Base-by-base conservation (phyloP, 2,329 filamentous ascomycete species). In the Pseudophaeomoniella oleicola region DNA sequence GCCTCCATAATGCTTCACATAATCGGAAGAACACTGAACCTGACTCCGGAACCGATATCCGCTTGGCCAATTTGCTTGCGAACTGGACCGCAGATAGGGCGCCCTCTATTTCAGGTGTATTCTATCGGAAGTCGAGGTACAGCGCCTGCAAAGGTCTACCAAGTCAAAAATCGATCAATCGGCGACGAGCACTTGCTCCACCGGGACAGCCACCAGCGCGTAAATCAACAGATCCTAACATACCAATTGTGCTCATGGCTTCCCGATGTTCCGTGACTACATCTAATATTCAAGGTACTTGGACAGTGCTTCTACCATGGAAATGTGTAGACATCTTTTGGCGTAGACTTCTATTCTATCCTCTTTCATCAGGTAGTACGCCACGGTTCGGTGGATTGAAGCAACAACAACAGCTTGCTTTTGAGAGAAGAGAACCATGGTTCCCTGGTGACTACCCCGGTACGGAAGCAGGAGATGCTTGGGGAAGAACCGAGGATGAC, bases 241-340 rank as follows among this genome's bases (percentile, higher is more conserved):
- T 96, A 12, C 90, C 90, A 1, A 59, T 88, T 29, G 63, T 88
- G 2, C 59, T 92, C 4, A 66, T 84, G 3, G 67, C 78, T 19
- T 74, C 72, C 9, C 69, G 74, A 3, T 54, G 67, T 6, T 53
- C 59, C 9, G 48, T 54, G 1, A 19, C 5, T 36, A n/a, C 6
- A 6, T 38, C 19, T 39, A 46, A n/a, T 42, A 61, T 65, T 1
- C 75, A 80, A 34, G 79, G 80, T 0, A 77, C 69, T 0, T 96
- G 86, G 85, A 90, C 78, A 0, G 54, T 96, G 1, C 65, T 96
- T 16, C 69, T 90, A 3, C 90, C 90, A 0, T 94, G 88, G 85
- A 86, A 83, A 52, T 94, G 83, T 48, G 80, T 96, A 22, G 65
- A 75, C 22, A 75, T 84, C 0, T 66, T 94, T 19, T 98, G 90